Conservation (phyloP, 148 eudicot genomes). For the Chenopodium berlandieri region DNA sequence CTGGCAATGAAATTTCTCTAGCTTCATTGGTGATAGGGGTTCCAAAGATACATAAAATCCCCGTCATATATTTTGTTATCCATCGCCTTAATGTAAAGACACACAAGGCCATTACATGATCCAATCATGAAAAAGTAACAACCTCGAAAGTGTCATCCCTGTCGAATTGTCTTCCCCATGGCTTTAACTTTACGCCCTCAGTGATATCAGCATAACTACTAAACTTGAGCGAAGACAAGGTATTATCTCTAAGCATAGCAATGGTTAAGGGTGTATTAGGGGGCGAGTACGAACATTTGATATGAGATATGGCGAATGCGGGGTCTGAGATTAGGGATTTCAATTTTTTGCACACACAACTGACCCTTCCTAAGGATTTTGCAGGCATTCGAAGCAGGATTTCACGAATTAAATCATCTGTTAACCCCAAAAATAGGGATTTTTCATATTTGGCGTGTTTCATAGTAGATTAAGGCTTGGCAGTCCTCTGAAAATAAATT, state of each 20-base stretch:
- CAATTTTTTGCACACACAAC: constrained; percentile 5
- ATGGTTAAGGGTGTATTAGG: not conserved
- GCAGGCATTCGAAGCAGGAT: constrained; percentile 7
- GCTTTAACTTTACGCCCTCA: not conserved
- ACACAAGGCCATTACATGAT: constrained; percentile 3
- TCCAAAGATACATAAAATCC: not conserved
- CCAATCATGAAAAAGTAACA: not conserved
- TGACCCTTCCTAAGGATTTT: constrained; percentile 11
- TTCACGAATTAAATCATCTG: constrained; percentile 2
- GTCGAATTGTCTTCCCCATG: not conserved
- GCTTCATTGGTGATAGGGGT: not conserved
- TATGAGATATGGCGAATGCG: not conserved
- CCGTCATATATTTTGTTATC: not conserved
- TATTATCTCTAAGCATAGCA: not conserved
- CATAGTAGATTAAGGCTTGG: not conserved
- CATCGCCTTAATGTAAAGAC: not conserved
- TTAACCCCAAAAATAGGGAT: not conserved
- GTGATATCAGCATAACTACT: too few relatives aligned
- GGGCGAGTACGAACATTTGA: not conserved
- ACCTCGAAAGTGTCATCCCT: not conserved
- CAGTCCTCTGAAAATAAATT: too few relatives aligned
- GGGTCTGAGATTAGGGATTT: not conserved
- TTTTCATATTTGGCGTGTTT: not conserved
- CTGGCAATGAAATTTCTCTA: not conserved
- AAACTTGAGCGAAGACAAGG: not conserved